These are phyloP conservation scores for Tuber aestivum DNA, from an alignment of 495 filamentous ascomycete genomes.

Conservation along the genomic window DNA sequence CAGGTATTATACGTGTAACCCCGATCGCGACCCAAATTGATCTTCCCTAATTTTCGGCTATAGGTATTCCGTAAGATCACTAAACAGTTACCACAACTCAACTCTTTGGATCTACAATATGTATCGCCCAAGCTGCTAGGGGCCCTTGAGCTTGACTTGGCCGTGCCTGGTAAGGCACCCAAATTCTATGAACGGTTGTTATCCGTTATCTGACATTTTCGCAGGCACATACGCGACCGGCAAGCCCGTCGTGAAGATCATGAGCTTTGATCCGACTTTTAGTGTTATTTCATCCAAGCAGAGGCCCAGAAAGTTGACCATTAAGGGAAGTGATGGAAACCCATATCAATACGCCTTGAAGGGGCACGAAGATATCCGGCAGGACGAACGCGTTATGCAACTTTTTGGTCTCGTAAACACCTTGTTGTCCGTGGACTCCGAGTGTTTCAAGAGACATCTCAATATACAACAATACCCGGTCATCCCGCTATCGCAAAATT, in stretches of 20 bases:
- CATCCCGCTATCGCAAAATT: constrained; percentile 91
- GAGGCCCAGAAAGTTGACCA: constrained; percentile 78
- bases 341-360: constrained; percentile 84
- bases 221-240: constrained; percentile 81
- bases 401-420: constrained; percentile 96
- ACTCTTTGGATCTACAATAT: constrained; percentile 87
- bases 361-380: constrained; percentile 95
- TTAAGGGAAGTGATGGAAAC: constrained; percentile 79
- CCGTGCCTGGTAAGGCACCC: constrained; percentile 55
- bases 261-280: constrained; percentile 79
- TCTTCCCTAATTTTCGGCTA: constrained; percentile 5
- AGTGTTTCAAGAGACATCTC: constrained; percentile 93
- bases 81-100: constrained; percentile 85
- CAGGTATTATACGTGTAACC: constrained; percentile 50
- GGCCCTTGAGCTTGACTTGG: constrained; percentile 76
- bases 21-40: background rate
- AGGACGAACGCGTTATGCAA: constrained; percentile 99
- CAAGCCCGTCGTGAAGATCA: constrained; percentile 76
- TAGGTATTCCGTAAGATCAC: constrained; percentile 80
- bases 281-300: constrained; percentile 96
- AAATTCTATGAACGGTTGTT: background rate
- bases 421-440: constrained; percentile 79
- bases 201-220: constrained; percentile 5
- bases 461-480: constrained; percentile 92
- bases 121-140: constrained; percentile 86